Evolutionary conservation across 805 yeast species (phyloP).

Genomic region (Wickerhamiella australiensis): DNA sequence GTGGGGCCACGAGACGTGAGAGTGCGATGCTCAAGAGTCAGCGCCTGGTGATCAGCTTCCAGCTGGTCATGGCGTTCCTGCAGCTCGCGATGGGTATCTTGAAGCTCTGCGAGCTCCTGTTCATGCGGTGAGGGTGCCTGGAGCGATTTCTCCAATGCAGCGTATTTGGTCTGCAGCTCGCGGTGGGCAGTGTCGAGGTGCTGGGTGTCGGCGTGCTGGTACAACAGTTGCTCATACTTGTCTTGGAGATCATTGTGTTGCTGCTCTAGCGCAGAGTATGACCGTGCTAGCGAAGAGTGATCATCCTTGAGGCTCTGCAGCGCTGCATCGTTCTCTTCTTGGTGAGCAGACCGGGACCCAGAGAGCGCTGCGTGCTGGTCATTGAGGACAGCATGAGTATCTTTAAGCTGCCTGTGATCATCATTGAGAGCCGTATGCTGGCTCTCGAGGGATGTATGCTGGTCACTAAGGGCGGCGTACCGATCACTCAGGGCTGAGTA

Average conservation of each 20-base stretch:
- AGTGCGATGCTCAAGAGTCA: neutral
- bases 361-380: neutral
- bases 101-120: neutral
- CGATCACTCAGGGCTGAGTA: neutral
- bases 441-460: neutral
- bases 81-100: neutral
- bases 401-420: neutral
- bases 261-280: neutral
- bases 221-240: constrained; percentile 2
- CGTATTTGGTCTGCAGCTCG: constrained; percentile 1
- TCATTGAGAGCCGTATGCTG: neutral
- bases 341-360: neutral
- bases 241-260: neutral
- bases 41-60: neutral
- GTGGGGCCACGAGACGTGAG: neutral
- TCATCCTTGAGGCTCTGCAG: neutral
- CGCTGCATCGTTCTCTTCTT: neutral
- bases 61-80: constrained; percentile 2
- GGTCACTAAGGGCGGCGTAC: neutral
- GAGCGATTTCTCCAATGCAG: neutral
- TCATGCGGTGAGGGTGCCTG: neutral
- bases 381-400: neutral
- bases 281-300: neutral
- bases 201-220: neutral
- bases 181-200: constrained; percentile 2